phyloP scores from a whole-genome alignment of 2,329 filamentous ascomycete species.

The Zalaria sp. region DNA sequence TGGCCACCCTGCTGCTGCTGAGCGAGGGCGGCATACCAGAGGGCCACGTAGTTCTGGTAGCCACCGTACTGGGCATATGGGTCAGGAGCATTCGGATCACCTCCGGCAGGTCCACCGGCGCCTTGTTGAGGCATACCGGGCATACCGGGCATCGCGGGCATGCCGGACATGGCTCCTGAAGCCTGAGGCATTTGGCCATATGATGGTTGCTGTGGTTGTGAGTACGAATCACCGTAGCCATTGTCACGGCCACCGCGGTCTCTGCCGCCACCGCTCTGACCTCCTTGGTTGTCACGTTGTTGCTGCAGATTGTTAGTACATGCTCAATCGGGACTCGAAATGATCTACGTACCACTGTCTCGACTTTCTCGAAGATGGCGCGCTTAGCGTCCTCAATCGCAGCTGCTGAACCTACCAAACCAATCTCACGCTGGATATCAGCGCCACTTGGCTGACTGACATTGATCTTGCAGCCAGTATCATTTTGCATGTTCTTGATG shows the following conservation, averaged over 20 bases:
- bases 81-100: conserved; percentile 39
- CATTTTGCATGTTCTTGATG: conserved; percentile 84
- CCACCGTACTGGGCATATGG: conserved; percentile 68
- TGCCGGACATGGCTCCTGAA: neutral
- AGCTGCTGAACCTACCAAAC: conserved; percentile 62
- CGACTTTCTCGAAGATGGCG: conserved; percentile 84
- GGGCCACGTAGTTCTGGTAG: conserved; percentile 63
- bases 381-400: conserved; percentile 69
- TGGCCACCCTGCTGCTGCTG: conserved; percentile 30
- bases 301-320: conserved; percentile 4
- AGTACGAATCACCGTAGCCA: conserved; percentile 14
- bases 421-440: conserved; percentile 75
- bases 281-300: conserved; percentile 8
- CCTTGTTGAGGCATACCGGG: conserved; percentile 6
- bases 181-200: conserved; percentile 8
- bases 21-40: conserved; percentile 64
- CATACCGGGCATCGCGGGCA: conserved; percentile 9
- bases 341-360: conserved; percentile 43
- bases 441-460: conserved; percentile 69
- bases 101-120: conserved; percentile 35
- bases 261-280: conserved; percentile 3
- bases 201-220: conserved; percentile 25
- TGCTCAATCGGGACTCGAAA: neutral
- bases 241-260: conserved; percentile 14
- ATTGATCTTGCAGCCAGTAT: conserved; percentile 87